Percentiles rank a stretch among this genome's conserved stretches.
Conservation (phyloP, 768 basidiomycete species). For the Pleurotus citrinopileatus region DNA sequence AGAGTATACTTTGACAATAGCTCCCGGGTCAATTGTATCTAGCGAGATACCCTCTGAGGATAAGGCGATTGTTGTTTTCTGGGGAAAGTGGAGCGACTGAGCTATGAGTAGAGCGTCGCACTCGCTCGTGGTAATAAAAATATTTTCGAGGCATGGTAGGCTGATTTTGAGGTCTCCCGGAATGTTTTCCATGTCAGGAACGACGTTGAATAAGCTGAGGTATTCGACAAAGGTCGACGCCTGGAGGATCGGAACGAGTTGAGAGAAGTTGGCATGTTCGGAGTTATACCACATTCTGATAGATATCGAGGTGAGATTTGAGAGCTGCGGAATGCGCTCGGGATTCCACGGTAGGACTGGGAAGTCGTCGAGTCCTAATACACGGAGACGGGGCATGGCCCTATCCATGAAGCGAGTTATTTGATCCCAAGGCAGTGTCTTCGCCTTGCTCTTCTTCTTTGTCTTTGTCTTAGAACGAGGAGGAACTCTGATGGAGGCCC, state of each 20-base stretch:
- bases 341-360: not conserved
- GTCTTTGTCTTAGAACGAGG: too few species aligned
- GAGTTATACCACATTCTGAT: not conserved
- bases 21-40: not conserved
- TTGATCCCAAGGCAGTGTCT: not conserved
- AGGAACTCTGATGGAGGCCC: not conserved
- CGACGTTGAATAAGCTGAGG: not conserved
- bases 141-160: not conserved
- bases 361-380: not conserved
- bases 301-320: not conserved
- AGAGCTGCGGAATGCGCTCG: not conserved
- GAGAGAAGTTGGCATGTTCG: not conserved
- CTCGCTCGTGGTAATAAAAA: not conserved
- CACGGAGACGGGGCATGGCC: not conserved
- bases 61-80: not conserved
- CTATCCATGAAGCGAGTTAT: not conserved
- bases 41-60: not conserved
- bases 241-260: not conserved
- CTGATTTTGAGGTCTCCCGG: too few species aligned
- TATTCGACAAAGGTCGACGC: not conserved
- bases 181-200: not conserved
- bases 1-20: not conserved
- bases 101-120: not conserved
- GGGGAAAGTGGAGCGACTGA: not conserved
- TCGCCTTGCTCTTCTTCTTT: not conserved